phyloP scores from a whole-genome alignment of 208 protist species.

The Porcisia hertigi region DNA sequence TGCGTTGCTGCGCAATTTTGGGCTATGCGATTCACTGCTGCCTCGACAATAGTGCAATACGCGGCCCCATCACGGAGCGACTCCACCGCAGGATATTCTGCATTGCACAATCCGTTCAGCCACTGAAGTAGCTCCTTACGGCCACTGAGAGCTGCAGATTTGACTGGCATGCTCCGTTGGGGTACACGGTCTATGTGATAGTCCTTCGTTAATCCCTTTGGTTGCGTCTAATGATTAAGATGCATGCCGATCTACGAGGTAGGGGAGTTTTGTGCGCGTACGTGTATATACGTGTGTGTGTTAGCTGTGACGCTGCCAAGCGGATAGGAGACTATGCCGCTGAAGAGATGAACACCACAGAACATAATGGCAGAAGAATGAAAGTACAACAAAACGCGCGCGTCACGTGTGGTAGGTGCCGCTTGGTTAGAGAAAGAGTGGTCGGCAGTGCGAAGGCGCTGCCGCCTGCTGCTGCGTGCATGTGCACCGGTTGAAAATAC shows the following conservation, averaged over 20 bases:
- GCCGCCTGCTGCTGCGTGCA: not conserved
- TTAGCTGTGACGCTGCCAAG: not conserved
- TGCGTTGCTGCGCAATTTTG: slow-evolving; percentile 48
- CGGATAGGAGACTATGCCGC: not conserved
- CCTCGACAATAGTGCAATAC: slow-evolving; percentile 83
- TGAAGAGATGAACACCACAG: not conserved
- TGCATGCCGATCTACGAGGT: not conserved
- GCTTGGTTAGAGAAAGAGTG: not conserved
- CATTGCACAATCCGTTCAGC: slow-evolving; percentile 79
- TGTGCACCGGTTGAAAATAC: not conserved
- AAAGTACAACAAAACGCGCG: not conserved
- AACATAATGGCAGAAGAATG: not conserved
- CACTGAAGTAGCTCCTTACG: slow-evolving; percentile 74
- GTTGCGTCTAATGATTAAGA: slow-evolving; percentile 1
- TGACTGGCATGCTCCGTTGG: slow-evolving; percentile 10
- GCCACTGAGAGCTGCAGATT: slow-evolving; percentile 40
- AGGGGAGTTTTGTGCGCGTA: not conserved
- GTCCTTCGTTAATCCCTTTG: not conserved
- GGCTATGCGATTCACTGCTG: slow-evolving; percentile 57
- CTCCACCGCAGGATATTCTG: slow-evolving; percentile 79
- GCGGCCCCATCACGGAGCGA: slow-evolving; percentile 80
- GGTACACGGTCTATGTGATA: not conserved
- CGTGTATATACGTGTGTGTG: slow-evolving; percentile 4
- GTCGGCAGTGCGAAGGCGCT: not conserved
- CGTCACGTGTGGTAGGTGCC: not conserved